Percentiles rank a stretch among this genome's conserved stretches.
phyloP scores from a whole-genome alignment of 2,329 filamentous ascomycete species.

The Pestalotiopsis sp. region DNA sequence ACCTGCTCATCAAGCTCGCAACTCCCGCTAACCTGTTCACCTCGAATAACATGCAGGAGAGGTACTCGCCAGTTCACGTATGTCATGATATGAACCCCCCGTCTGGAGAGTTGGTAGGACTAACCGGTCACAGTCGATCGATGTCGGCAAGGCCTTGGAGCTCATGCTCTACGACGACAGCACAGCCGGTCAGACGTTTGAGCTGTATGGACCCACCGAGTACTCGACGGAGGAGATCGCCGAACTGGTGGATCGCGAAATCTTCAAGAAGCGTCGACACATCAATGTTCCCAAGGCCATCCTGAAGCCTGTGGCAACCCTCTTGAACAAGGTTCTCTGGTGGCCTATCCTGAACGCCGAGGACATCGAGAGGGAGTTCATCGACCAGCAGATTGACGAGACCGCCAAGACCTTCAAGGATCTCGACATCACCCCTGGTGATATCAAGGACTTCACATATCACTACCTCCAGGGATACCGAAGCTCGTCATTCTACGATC shows the following conservation, averaged over 20 bases:
- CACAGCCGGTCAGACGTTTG: slow-evolving; percentile 88
- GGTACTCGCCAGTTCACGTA: slow-evolving; percentile 90
- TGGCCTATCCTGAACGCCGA: slow-evolving; percentile 84
- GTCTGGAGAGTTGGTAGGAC: neutral
- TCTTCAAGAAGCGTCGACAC: slow-evolving; percentile 85
- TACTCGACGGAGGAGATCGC: slow-evolving; percentile 90
- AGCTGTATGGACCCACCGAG: slow-evolving; percentile 91
- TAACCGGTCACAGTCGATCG: slow-evolving; percentile 65
- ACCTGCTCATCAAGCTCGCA: slow-evolving; percentile 84
- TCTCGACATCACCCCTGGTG: slow-evolving; percentile 84
- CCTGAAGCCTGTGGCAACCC: slow-evolving; percentile 72
- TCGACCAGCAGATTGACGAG: slow-evolving; percentile 89
- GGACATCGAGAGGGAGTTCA: slow-evolving; percentile 87
- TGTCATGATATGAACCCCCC: slow-evolving; percentile 24
- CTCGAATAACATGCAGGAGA: slow-evolving; percentile 90
- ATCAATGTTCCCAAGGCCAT: slow-evolving; percentile 86
- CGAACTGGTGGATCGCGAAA: slow-evolving; percentile 87
- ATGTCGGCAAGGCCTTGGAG: slow-evolving; percentile 88
- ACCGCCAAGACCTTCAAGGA: slow-evolving; percentile 95
- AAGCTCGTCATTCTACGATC: slow-evolving; percentile 85
- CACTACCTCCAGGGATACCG: slow-evolving; percentile 95
- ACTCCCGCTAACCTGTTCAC: slow-evolving; percentile 81
- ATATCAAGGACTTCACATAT: slow-evolving; percentile 85
- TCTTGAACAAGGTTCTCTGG: slow-evolving; percentile 85
- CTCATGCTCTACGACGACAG: slow-evolving; percentile 88